Conservation (phyloP, 345 rosid species). For the Hibiscus tridactylites region DNA sequence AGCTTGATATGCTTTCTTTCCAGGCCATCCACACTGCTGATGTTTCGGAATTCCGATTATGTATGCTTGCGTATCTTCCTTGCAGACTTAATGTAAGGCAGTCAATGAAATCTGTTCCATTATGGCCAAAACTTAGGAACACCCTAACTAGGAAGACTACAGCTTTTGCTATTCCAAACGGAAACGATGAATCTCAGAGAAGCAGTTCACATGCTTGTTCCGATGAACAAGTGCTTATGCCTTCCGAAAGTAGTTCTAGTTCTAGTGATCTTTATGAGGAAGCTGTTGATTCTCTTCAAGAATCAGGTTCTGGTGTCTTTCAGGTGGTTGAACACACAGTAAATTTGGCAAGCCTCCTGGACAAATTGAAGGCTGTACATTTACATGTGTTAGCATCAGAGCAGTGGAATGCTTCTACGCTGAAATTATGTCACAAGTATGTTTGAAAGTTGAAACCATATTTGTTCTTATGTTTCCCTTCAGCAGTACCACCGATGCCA, state of each 20-base stretch:
- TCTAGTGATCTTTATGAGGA: constrained; percentile 17
- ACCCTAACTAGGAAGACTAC: constrained; percentile 15
- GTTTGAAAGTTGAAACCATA: background rate
- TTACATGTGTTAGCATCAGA: constrained; percentile 61
- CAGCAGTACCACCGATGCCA: too few relatives aligned
- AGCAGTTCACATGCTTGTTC: constrained; percentile 18
- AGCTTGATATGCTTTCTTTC: background rate
- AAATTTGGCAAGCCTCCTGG: constrained; percentile 28
- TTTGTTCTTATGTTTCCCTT: background rate
- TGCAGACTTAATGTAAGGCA: constrained; percentile 8
- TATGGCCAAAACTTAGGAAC: constrained; percentile 9
- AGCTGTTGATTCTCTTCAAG: constrained; percentile 14
- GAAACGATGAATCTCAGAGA: constrained; percentile 23
- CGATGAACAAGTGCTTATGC: constrained; percentile 14
- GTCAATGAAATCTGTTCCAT: constrained; percentile 8
- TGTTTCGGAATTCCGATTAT: constrained; percentile 18
- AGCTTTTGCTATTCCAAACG: constrained; percentile 18
- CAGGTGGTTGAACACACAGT: constrained; percentile 15
- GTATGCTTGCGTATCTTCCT: constrained; percentile 16
- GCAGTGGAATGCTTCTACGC: constrained; percentile 52
- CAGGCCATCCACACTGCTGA: constrained; percentile 27
- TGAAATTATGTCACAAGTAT: constrained; percentile 49
- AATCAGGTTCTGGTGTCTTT: constrained; percentile 19
- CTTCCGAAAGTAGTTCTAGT: constrained; percentile 18
- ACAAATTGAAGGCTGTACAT: constrained; percentile 43